Evolutionary conservation across 2,329 filamentous ascomycete species (phyloP), one percentile per base, ranked within the genome.

Genomic region (Apiospora rasikravindrae): DNA sequence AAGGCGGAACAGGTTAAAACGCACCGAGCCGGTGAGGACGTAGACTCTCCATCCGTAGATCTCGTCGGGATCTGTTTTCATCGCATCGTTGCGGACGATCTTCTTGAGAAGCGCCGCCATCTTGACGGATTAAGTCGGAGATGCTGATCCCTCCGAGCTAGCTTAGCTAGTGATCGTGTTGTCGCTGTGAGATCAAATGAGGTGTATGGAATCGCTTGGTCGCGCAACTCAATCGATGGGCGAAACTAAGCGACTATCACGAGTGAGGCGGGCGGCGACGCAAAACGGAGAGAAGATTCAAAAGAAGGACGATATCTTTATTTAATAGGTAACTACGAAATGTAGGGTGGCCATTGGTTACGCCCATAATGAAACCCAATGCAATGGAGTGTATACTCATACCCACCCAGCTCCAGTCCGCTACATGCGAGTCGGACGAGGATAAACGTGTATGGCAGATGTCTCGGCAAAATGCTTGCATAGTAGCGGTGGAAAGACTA

Each of bases 31-130:
- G 29, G 91, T 90, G 71, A 93, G 82, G 69, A 88, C 83, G 73
- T 91, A 92, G 5, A 92, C 90, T 70, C 91, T 87, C 90, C 91
- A 93, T 77, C 90, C 90, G 80, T 93, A 93, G 73, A 93, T 90
- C 80, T 93, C 89, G 22, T 86, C 85, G 19, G 91, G 91, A 78
- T 93, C 91, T 70, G 84, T 82, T 79, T 86, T 89, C 85, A 93
- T 92, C 71, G 91, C 89, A 77, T 93, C 86, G 79, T 88, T 88
- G 77, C 83, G 84, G 74, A 87, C 84, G 74, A 88, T 85, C 75
- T 82, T 84, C 73, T 77, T 81, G 71, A 86, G 78, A 49, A 82
- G 24, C 26, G 70, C 68, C 44, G 57, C 69, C 69, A 70, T 70
- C 40, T 49, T 47, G 69, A 29, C 19, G 33, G 53, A 24, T 24